Conservation (phyloP, 2,329 filamentous ascomycete species). For the Fusarium sp. region DNA sequence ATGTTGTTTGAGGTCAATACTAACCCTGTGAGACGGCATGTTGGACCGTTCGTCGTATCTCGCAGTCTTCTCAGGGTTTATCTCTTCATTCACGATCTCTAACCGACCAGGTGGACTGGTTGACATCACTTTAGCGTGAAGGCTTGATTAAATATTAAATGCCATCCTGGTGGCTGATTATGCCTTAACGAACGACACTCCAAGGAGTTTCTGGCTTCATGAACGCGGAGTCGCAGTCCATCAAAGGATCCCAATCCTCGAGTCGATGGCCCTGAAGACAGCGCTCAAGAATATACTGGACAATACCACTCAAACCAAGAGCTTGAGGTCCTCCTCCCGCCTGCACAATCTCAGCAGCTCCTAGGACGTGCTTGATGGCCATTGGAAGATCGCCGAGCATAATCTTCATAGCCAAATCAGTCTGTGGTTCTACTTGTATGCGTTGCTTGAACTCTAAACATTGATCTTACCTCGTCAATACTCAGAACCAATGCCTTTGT, state of each 20-base stretch:
- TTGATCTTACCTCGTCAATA: slow-evolving; percentile 20
- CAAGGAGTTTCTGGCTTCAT: not conserved
- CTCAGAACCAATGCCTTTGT: slow-evolving; percentile 16
- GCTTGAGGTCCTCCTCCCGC: slow-evolving; percentile 1
- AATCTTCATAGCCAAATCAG: not conserved
- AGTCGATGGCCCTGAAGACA: slow-evolving; percentile 16
- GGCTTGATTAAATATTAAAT: not conserved
- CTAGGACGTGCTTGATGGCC: slow-evolving; percentile 18
- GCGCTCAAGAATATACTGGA: slow-evolving; percentile 3
- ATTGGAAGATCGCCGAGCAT: slow-evolving; percentile 18
- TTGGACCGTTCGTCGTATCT: too few species aligned
- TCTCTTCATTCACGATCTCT: not conserved
- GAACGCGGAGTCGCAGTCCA: not conserved
- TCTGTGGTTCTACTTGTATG: not conserved
- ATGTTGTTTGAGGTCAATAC: not conserved
- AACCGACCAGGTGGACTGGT: not conserved
- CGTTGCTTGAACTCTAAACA: too few species aligned
- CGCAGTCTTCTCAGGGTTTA: too few species aligned
- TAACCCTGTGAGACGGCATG: too few species aligned
- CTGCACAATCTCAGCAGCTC: slow-evolving; percentile 9
- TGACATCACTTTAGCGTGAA: not conserved
- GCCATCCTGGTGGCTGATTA: not conserved
- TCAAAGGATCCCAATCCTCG: not conserved
- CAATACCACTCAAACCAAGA: slow-evolving; percentile 15
- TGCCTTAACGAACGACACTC: not conserved